Evolutionary conservation across 257 asterid genomes (phyloP).

Genomic region (Penstemon newberryi): DNA sequence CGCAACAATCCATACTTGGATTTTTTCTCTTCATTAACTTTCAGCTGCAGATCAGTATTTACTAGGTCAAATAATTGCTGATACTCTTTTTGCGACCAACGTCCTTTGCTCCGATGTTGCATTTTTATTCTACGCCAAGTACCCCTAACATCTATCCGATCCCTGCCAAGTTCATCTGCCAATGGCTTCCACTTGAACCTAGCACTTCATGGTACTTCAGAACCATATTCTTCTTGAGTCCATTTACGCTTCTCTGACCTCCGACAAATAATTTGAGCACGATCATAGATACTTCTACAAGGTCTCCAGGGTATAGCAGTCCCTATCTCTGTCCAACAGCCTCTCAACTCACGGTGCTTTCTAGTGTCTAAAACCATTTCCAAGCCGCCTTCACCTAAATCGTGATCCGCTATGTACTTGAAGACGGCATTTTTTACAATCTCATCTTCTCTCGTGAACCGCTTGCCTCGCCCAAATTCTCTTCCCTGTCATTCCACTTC

Average conservation of each 20-base stretch:
- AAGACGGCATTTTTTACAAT: conserved; percentile 43
- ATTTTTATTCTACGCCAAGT: conserved; percentile 47
- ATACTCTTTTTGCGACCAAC: conserved; percentile 53
- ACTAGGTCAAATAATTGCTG: conserved; percentile 51
- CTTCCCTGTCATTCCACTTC: conserved; percentile 20
- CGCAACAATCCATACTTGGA: conserved; percentile 57
- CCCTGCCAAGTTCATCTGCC: conserved; percentile 52
- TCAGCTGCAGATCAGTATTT: conserved; percentile 41
- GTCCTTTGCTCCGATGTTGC: conserved; percentile 35
- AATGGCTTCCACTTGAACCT: conserved; percentile 50
- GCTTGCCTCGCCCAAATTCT: conserved; percentile 42
- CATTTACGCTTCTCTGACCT: conserved; percentile 44
- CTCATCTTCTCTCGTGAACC: conserved; percentile 48
- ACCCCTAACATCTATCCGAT: conserved; percentile 46
- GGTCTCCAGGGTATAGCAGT: conserved; percentile 50
- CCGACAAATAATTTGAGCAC: conserved; percentile 42
- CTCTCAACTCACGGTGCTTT: conserved; percentile 32
- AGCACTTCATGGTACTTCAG: conserved; percentile 30
- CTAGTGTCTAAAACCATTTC: conserved; percentile 39
- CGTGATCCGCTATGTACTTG: conserved; percentile 35
- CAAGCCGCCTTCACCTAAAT: conserved; percentile 50
- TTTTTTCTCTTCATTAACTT: conserved; percentile 41
- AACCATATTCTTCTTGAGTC: conserved; percentile 52
- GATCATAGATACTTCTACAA: conserved; percentile 27
- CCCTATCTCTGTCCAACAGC: conserved; percentile 55